phyloP scores from a whole-genome alignment of 495 filamentous ascomycete genomes.

The Penicillium pancosmium region DNA sequence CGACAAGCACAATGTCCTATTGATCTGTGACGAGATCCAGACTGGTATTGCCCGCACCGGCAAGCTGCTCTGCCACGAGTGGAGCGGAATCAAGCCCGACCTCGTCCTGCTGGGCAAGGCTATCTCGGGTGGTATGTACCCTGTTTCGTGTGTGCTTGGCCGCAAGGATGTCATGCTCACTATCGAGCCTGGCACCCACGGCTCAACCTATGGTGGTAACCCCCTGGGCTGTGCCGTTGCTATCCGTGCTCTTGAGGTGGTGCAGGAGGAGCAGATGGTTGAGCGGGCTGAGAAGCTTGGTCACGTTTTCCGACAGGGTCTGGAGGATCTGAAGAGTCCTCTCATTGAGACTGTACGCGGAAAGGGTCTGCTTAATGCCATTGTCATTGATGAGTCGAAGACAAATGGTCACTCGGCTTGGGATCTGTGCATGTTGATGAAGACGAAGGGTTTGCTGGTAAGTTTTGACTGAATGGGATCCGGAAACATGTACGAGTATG shows the following conservation, averaged over 20 bases:
- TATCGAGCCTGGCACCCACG: conserved; percentile 96
- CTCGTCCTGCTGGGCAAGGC: conserved; percentile 95
- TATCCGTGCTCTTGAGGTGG: conserved; percentile 91
- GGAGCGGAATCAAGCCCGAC: conserved; percentile 94
- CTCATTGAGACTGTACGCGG: conserved; percentile 84
- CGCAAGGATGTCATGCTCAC: conserved; percentile 94
- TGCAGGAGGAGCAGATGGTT: conserved; percentile 87
- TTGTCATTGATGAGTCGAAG: conserved; percentile 91
- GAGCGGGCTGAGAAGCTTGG: conserved; percentile 80
- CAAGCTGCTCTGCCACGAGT: conserved; percentile 89
- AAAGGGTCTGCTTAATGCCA: conserved; percentile 93
- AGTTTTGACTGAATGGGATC: conserved; percentile 28
- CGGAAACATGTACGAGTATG: background rate
- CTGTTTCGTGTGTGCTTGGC: conserved; percentile 90
- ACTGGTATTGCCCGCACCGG: conserved; percentile 96
- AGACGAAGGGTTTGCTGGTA: conserved; percentile 93
- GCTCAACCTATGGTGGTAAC: conserved; percentile 96
- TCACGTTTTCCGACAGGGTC: conserved; percentile 78
- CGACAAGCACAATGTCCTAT: conserved; percentile 87
- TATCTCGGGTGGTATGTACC: conserved; percentile 98
- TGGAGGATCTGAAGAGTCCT: conserved; percentile 70
- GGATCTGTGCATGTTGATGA: conserved; percentile 95
- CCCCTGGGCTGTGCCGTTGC: conserved; percentile 96
- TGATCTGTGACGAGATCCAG: conserved; percentile 99
- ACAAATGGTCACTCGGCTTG: conserved; percentile 87